These are phyloP conservation scores for Penicillium fimorum DNA, from an alignment of 495 filamentous ascomycete genomes.

Conservation along the genomic window DNA sequence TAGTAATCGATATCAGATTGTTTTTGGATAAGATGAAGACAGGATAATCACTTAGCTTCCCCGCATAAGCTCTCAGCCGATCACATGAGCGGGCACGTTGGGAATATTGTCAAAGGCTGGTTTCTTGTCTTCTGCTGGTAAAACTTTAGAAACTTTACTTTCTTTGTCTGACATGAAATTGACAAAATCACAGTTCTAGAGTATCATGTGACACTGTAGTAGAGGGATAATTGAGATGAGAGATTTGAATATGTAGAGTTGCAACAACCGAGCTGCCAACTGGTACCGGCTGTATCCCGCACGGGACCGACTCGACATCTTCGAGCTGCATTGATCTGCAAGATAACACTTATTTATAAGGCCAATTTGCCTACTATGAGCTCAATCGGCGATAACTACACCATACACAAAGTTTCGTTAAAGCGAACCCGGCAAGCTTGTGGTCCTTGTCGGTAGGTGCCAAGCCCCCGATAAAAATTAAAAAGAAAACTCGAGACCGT, in stretches of 20 bases:
- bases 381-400: slow-evolving; percentile 26
- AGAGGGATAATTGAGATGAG: no score
- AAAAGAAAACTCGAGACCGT: not conserved
- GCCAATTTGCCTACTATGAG: slow-evolving; percentile 17
- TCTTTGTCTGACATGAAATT: no score
- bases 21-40: not conserved
- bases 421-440: slow-evolving; percentile 43
- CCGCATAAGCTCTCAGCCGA: not conserved
- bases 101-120: no score
- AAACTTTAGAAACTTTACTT: no score
- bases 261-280: no score
- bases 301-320: not conserved
- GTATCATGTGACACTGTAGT: no score
- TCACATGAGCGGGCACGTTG: slow-evolving; percentile 3
- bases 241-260: no score
- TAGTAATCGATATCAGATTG: not conserved
- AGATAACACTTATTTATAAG: not conserved
- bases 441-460: slow-evolving; percentile 37
- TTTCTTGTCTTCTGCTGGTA: no score
- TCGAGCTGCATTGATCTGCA: not conserved
- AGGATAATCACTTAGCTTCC: not conserved
- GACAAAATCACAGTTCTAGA: no score
- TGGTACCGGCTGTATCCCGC: not conserved
- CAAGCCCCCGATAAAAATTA: not conserved
- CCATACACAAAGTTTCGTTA: slow-evolving; percentile 31